Evolutionary conservation across 345 rosid species (phyloP).

Genomic region (Sonneratia alba): DNA sequence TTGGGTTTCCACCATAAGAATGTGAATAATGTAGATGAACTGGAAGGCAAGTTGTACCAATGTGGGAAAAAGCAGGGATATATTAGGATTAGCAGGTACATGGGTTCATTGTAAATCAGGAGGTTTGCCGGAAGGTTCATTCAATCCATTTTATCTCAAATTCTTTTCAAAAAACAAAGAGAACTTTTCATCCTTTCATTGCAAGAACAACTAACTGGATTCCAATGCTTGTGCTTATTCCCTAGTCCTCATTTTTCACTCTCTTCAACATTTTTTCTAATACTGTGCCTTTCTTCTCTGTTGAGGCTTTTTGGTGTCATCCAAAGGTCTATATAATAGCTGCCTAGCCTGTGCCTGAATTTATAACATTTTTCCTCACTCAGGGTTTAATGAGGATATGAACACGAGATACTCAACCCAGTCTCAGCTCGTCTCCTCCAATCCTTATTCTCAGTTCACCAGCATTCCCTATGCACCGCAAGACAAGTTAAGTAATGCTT

Average conservation of each 20-base stretch:
- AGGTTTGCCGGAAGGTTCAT: too few species aligned
- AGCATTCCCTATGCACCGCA: conserved; percentile 28
- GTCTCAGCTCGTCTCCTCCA: conserved; percentile 44
- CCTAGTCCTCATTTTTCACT: too few species aligned
- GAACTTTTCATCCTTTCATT: too few species aligned
- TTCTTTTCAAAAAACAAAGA: too few species aligned
- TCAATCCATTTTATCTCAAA: too few species aligned
- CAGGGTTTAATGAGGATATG: conserved; percentile 49
- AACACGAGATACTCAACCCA: conserved; percentile 38
- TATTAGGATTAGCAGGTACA: too few species aligned
- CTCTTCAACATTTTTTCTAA: neutral
- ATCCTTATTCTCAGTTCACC: conserved; percentile 38
- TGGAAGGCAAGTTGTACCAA: neutral
- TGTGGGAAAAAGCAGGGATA: too few species aligned
- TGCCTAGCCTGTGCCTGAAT: neutral
- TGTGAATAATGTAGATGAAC: neutral
- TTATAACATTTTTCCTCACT: conserved; percentile 8
- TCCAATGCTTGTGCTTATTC: too few species aligned
- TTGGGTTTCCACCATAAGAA: too few species aligned
- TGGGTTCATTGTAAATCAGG: too few species aligned
- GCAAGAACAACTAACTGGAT: too few species aligned
- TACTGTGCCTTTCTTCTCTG: neutral
- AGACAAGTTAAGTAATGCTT: conserved; percentile 34
- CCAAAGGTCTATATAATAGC: neutral
- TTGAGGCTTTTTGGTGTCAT: neutral